Conservation (phyloP, 495 filamentous ascomycete genomes). For the Penicillium ochrochloron region DNA sequence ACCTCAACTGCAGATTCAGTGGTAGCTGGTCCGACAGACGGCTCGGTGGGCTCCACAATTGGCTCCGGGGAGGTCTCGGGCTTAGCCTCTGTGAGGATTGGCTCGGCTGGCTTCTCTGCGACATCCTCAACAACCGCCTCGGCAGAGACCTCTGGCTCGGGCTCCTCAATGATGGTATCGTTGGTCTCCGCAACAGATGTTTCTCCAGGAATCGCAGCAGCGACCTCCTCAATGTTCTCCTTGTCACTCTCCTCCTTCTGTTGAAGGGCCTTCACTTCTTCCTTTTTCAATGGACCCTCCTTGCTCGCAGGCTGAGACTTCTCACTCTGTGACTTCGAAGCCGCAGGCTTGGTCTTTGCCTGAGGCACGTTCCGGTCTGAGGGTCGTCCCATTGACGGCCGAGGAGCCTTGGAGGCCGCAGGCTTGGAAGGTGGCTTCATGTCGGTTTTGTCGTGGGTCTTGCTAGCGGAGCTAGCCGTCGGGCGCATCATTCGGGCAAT, state of each 20-base stretch:
- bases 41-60: conserved; percentile 12
- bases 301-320: conserved; percentile 27
- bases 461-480: conserved; percentile 77
- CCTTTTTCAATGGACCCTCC: conserved; percentile 14
- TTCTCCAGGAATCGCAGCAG: conserved; percentile 18
- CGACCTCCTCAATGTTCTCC: conserved; percentile 29
- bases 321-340: conserved; percentile 29
- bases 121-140: neutral
- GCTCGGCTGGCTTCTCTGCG: neutral
- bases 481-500: conserved; percentile 93
- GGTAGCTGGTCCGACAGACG: conserved; percentile 8
- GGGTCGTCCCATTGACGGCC: conserved; percentile 20
- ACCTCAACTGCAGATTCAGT: conserved; percentile 15
- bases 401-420: conserved; percentile 28
- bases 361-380: conserved; percentile 28
- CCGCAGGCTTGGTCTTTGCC: conserved; percentile 30
- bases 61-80: conserved; percentile 10
- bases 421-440: conserved; percentile 43
- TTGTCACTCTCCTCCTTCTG: conserved; percentile 29
- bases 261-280: conserved; percentile 15
- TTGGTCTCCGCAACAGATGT: conserved; percentile 9
- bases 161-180: conserved; percentile 12
- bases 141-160: conserved; percentile 12
- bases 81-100: conserved; percentile 1
- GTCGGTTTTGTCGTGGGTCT: conserved; percentile 73